Evolutionary conservation across 495 filamentous ascomycete genomes (phyloP), one percentile per base, ranked within the genome.

Genomic region (Tuber melanosporum): DNA sequence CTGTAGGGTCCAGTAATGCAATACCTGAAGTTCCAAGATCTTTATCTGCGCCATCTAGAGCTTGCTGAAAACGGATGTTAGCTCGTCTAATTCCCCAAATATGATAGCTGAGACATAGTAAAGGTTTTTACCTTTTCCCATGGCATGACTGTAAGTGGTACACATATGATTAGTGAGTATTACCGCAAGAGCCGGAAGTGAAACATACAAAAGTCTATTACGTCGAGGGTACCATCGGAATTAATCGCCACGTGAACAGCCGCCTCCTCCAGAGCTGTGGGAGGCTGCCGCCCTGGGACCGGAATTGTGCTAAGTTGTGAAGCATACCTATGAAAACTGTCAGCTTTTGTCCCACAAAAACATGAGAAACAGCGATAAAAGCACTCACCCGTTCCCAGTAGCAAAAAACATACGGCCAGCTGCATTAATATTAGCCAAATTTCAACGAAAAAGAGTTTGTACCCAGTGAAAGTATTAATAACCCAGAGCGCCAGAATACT

Each of bases 1-100:
- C 79, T 4, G 52, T 71, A 26, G 71, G 78, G 42, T 77, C 80
- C 15, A 80, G 72, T 71, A 80, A 74, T 2, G 78, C 78, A 45
- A 80, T 74, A n/a, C 76, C 78, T 1, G 83, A 84, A 15, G 86
- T 86, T 20, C 86, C 86, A 39, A 87, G 82, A 81, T 87, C 86
- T 57, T 84, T 85, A 75, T 87, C 86, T 8, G 85, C 85, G 14
- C 86, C 86, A 75, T 87, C 86, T 41, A 86, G 77, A 62, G 83
- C 73, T 71, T 80, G 76, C 78, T 41, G 77, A 79, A 69, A 85
- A 10, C 32, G 52, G 52, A 57, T 1, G 22, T 57, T 57, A 57
- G 52, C 52, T 2, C n/a, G 9, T 4, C n/a, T 3, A 3, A 0
- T 3, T 14, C 9, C 52, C 52, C 22, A 12, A 26, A 57, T 57